Base-by-base conservation (phyloP, 2,329 filamentous ascomycete species). In the Fusarium udum region DNA sequence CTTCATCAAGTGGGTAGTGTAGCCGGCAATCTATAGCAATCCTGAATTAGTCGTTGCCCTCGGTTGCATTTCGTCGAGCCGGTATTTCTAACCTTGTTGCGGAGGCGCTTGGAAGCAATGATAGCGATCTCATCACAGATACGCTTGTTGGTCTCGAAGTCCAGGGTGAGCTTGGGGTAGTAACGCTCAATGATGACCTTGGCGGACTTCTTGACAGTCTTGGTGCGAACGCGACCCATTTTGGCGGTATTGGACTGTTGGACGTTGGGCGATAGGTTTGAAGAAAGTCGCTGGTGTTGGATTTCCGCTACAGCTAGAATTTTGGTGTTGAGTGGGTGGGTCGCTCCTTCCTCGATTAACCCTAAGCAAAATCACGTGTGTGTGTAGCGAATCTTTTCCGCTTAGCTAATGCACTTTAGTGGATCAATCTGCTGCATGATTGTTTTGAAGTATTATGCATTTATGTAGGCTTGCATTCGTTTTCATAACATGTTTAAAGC, bases 111-210 rank as follows among this genome's bases (percentile, higher is more conserved):
- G 82, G 93, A 97, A 80, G 96, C 94, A 84, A 99, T 99, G 87
- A 99, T 97, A 84, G 96, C 96, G 82, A 99, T 96, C 89, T 99
- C 96, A 95, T 98, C 96, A 90, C 96, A 98, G 83, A 98, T 97
- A 83, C 95, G 91, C 93, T 98, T 98, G 93, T 98, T 98, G 91
- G 94, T 97, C 92, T 99, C 96, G 89, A 99, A 99, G 90, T 99
- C 96, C 84, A 98, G 94, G 77, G 95, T 98, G 85, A 99, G 91
- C 88, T 94, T 95, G 84, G 96, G 96, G 89, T 97, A 97, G 90
- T 96, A 97, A 79, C 93, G 91, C 93, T 98, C 95, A 88, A 99
- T 98, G 89, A 98, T 95, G 91, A 98, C 95, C 93, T 99, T 99
- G 89, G 96, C 95, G 90, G 88, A 90, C 88, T 90, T 90, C 88